Base-by-base conservation (phyloP, 331 rosid species). In the Dryas integrifolia region DNA sequence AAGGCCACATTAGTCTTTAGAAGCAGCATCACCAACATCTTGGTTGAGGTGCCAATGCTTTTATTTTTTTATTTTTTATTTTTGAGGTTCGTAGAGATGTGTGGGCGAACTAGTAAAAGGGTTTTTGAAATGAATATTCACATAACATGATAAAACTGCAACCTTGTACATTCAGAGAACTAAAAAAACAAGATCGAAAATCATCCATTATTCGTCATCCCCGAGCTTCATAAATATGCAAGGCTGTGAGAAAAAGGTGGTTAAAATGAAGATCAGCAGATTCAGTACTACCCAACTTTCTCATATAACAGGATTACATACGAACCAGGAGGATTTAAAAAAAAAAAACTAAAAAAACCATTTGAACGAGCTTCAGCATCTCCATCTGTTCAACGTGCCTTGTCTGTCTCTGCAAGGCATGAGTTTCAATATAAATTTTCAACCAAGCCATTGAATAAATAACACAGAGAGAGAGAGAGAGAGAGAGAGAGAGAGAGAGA, bases 121-220 rank as follows among this genome's bases (percentile, higher is more conserved):
- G 35, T 30, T 30, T 30, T 30, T 30, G 2, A 30, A 30, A 30
- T 30, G 35, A 30, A 30, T 30, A 21, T 11, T 55, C 60, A 56
- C 9, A 10, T 35, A 21, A 21, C 5, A 55, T 16, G 3, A 58
- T 11, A 41, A 14, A 35, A 60, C 3, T 60, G 65, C 65, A 38
- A 45, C 7, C 46, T 14, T 13, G 21, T 14, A 13, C 0, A 3
- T 3, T 40, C 16, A 38, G 11, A 38, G n/a, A 9, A 7, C 40
- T 52, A 43, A 3, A 69, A 21, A 55, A 70, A 70, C 6, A 70
- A 43, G 10, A 70, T 21, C 43, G 52, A 57, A 60, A 14, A 70
- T 41, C 74, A 70, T 70, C 55, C 65, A 44, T 70, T 70, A 70
- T 70, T 56, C 75, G 55, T 56, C 65, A 56, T 21, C 65, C 43